Evolutionary conservation across 2,329 filamentous ascomycete species (phyloP).

Genomic region (Septoria linicola): DNA sequence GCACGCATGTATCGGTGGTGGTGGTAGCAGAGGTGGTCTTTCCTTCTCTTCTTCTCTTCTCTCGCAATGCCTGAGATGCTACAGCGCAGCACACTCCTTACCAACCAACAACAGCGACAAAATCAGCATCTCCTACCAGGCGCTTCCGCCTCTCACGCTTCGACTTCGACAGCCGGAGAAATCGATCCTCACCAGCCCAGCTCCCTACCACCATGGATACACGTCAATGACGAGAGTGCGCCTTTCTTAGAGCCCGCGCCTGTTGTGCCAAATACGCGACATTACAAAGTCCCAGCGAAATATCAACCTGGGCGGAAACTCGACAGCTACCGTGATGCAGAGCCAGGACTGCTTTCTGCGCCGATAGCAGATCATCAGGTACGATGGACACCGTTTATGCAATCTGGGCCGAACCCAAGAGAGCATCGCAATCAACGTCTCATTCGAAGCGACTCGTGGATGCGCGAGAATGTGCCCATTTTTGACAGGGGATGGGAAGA

Average conservation of each 20-base stretch:
- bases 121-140: background rate
- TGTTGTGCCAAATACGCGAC: slow-evolving; percentile 29
- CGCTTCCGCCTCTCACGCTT: slow-evolving; percentile 10
- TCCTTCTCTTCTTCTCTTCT: slow-evolving; percentile 6
- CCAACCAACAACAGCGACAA: background rate
- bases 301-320: slow-evolving; percentile 39
- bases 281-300: slow-evolving; percentile 33
- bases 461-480: slow-evolving; percentile 51
- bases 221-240: slow-evolving; percentile 35
- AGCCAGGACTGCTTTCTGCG: slow-evolving; percentile 37
- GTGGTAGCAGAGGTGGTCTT: background rate
- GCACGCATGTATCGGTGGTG: background rate
- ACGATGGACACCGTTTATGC: slow-evolving; percentile 41
- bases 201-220: slow-evolving; percentile 40
- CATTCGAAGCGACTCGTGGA: slow-evolving; percentile 46
- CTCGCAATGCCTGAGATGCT: slow-evolving; percentile 29
- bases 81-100: slow-evolving; percentile 20
- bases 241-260: slow-evolving; percentile 26
- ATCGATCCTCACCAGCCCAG: slow-evolving; percentile 31
- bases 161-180: slow-evolving; percentile 13
- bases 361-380: slow-evolving; percentile 37
- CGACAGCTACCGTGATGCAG: slow-evolving; percentile 37
- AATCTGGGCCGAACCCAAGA: slow-evolving; percentile 38
- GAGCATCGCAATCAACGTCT: slow-evolving; percentile 35
- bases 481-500: slow-evolving; percentile 55